phyloP scores from a whole-genome alignment of 2,329 filamentous ascomycete species.

The Colletotrichum gloeosporioides region DNA sequence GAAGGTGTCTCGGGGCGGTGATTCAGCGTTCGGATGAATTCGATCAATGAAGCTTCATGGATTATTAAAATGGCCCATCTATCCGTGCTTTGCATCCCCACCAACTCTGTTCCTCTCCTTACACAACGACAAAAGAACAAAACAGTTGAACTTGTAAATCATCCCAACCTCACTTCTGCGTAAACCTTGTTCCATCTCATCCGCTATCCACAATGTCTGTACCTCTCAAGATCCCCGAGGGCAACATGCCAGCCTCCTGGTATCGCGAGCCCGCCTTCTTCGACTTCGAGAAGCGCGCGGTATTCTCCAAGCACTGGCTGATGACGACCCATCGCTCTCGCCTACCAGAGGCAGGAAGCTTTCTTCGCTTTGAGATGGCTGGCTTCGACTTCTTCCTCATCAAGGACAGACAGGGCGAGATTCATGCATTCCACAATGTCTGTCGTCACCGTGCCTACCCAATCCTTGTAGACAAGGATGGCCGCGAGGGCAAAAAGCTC shows the following conservation, averaged over 20 bases:
- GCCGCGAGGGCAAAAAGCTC: neutral
- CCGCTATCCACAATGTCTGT: neutral
- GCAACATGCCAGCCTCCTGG: constrained; percentile 26
- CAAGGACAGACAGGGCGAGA: constrained; percentile 18
- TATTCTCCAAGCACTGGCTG: constrained; percentile 42
- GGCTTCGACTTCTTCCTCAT: constrained; percentile 23
- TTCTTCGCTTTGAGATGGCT: constrained; percentile 18
- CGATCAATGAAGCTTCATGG: neutral
- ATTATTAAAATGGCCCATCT: neutral
- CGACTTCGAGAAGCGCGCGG: constrained; percentile 41
- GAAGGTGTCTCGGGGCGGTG: neutral
- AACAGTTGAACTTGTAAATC: neutral
- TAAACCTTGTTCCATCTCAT: neutral
- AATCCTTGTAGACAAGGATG: constrained; percentile 19
- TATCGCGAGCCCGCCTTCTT: constrained; percentile 36
- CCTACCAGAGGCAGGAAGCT: constrained; percentile 17
- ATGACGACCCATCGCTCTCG: constrained; percentile 25
- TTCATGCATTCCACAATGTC: constrained; percentile 22
- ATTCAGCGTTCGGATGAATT: neutral
- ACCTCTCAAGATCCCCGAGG: neutral
- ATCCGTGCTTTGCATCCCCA: neutral
- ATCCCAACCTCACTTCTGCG: neutral
- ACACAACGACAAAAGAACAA: neutral
- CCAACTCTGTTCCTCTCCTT: neutral
- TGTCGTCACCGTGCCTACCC: constrained; percentile 24